phyloP scores from a whole-genome alignment of 345 rosid species.

The Eucalyptus camaldulensis region DNA sequence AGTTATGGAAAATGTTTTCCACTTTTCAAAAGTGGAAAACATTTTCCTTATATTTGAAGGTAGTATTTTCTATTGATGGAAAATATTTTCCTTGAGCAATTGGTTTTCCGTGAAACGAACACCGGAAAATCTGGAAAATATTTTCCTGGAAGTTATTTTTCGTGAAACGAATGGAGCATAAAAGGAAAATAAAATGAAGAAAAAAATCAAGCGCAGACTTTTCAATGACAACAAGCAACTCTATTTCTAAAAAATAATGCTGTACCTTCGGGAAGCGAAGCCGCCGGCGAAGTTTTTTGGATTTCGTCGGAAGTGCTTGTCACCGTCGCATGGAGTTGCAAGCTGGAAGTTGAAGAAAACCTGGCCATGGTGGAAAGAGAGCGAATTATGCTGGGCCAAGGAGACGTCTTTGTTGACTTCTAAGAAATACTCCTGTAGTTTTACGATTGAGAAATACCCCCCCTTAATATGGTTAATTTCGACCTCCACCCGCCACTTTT shows the following conservation, averaged over 20 bases:
- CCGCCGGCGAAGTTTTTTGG: neutral
- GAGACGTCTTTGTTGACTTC: neutral
- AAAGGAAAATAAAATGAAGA: neutral
- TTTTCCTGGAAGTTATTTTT: too few relatives aligned
- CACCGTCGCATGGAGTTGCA: neutral
- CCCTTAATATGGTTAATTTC: too few relatives aligned
- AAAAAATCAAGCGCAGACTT: neutral
- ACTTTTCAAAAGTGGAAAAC: too few relatives aligned
- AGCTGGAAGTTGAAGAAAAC: neutral
- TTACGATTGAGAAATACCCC: neutral
- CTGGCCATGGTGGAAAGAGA: neutral
- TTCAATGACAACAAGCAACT: neutral
- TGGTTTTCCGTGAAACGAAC: too few relatives aligned
- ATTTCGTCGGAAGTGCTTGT: neutral
- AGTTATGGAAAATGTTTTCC: too few relatives aligned
- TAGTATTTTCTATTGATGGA: too few relatives aligned
- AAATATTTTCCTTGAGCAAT: too few relatives aligned
- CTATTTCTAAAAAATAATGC: neutral
- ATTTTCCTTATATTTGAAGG: too few relatives aligned
- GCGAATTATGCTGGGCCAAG: neutral
- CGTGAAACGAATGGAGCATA: too few relatives aligned
- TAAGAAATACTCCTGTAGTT: neutral
- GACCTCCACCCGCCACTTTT: neutral
- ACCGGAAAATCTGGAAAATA: too few relatives aligned
- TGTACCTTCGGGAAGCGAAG: neutral